Percentiles rank a stretch among this genome's conserved stretches.
These are phyloP conservation scores for Chlorophyllum brunneum DNA, from an alignment of 768 basidiomycete genomes.

Conservation along the genomic window DNA sequence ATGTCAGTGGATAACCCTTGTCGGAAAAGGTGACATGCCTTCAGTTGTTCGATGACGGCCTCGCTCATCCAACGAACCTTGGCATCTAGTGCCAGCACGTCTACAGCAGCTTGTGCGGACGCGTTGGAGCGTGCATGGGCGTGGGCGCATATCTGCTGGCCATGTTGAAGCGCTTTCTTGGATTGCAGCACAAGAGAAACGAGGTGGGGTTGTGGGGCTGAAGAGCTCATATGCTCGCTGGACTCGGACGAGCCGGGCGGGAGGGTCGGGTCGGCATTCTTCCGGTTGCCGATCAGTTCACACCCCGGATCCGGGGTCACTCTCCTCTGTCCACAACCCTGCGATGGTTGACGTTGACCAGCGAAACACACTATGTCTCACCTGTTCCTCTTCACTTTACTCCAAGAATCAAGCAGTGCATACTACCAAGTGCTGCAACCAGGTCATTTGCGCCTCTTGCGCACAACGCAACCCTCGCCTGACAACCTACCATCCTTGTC, in stretches of 20 bases:
- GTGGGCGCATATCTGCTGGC: constrained; percentile 67
- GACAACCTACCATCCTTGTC: constrained; percentile 66
- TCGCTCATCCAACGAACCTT: constrained; percentile 76
- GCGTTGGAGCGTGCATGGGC: constrained; percentile 61
- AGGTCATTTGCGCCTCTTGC: constrained; percentile 63
- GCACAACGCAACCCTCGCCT: constrained; percentile 58
- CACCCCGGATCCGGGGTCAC: background rate
- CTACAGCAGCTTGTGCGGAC: constrained; percentile 63
- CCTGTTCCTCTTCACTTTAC: constrained; percentile 58
- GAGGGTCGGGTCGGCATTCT: background rate
- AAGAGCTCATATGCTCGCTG: constrained; percentile 6
- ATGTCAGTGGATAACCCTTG: background rate
- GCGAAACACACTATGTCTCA: constrained; percentile 46
- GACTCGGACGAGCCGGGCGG: too few relatives aligned
- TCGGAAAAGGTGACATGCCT: constrained; percentile 35
- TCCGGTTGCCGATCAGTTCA: background rate
- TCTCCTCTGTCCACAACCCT: background rate
- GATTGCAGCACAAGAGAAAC: constrained; percentile 76
- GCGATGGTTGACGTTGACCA: constrained; percentile 14
- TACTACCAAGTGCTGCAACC: constrained; percentile 59
- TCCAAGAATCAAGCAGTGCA: constrained; percentile 28
- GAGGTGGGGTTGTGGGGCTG: constrained; percentile 49
- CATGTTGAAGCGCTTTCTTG: constrained; percentile 78
- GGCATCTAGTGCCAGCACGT: constrained; percentile 75
- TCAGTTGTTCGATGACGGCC: constrained; percentile 72